Evolutionary conservation across 129 eudicot species (phyloP), one percentile per base, ranked within the genome.

Genomic region (Lonicera japonica): DNA sequence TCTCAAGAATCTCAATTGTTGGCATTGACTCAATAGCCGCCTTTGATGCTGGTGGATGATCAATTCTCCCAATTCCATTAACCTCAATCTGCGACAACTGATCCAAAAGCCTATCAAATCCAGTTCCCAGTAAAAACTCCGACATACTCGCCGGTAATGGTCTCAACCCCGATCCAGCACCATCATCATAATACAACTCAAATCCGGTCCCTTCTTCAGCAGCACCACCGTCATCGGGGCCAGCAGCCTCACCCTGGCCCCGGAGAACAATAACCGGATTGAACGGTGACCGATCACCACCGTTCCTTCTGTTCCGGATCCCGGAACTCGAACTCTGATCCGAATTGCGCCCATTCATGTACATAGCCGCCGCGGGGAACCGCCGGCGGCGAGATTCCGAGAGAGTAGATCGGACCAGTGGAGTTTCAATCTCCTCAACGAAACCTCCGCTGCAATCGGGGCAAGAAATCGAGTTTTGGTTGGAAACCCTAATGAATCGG

Each of bases 251-350:
- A 14, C 60, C 4, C 18, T 79, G 80, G 14, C 96, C 94, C 4
- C 90, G 87, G 12, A 91, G 79, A 15, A 91, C 86, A 14, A 91
- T 84, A n/a, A 91, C 95, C 21, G 98, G 98, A 54, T 82, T 91
- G 16, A 84, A 82, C 56, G 88, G 88, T 0, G 95, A 82, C 47
- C 94, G 57, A 36, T 90, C 95, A 7, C 79, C 89, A 11, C 68
- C 60, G 64, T 68, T 75, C 8, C 78, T 40, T 50, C 87, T 72
- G 54, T 75, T 67, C 8, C 77, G 83, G 24, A 77, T 66, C 72
- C 78, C 68, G 15, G 90, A 94, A 41, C 86, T 77, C 9, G 87
- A 77, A 0, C 21, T 23, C 61, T 72, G 70, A 56, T 79, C 60
- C 17, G 85, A 21, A 23, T 68, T 36, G 54, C 87, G 70, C 12